Base-by-base conservation (phyloP, 2,329 filamentous ascomycete species). In the Ascochyta clinopodiicola region DNA sequence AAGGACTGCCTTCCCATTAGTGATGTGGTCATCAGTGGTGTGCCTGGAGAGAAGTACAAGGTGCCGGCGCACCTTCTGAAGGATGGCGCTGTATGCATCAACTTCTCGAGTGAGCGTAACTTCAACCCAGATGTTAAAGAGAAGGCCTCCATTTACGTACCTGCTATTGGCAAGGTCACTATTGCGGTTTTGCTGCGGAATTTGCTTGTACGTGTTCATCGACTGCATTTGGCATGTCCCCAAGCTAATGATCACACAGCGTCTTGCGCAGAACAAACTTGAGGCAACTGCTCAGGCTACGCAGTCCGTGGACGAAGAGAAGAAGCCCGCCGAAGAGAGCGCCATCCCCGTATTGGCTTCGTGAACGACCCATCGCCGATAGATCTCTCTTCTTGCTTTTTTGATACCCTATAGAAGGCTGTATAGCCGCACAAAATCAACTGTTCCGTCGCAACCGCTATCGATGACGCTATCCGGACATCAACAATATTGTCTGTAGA, bases 1-100 rank as follows among this genome's bases (percentile, higher is more conserved):
- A 86, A 93, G 74, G 84, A 97, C 67, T 93, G 91, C 61, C 82
- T 96, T 36, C 90, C 92, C 1, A 80, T 94, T 57, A 96, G 92
- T 72, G 95, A 99, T 75, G 94, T 98, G 17, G 89, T 99, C 59
- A 96, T 99, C 68, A 90, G 90, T 49, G 95, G 95, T 62, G 95
- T 99, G 2, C 95, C 95, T 0, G 86, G 87, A 22, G 90, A 96
- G 61, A 85, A 83, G 57, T 99, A 89, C 84, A 97, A 98, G 81
- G 90, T 99, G 24, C 91, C 93, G 6, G 89, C 88, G 3, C 85
- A 91, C 46, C 80, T 95, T 59, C 82, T 99, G 68, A 86, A 92
- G 42, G 91, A 96, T 52, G 95, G 95, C 43, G 93, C 91, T 27
- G 91, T 96, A n/a, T 99, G 95, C 82, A 93, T 99, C 80, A 99